Conservation (phyloP, 495 filamentous ascomycete species). For the Pseudoneurospora amorphoporcata region DNA sequence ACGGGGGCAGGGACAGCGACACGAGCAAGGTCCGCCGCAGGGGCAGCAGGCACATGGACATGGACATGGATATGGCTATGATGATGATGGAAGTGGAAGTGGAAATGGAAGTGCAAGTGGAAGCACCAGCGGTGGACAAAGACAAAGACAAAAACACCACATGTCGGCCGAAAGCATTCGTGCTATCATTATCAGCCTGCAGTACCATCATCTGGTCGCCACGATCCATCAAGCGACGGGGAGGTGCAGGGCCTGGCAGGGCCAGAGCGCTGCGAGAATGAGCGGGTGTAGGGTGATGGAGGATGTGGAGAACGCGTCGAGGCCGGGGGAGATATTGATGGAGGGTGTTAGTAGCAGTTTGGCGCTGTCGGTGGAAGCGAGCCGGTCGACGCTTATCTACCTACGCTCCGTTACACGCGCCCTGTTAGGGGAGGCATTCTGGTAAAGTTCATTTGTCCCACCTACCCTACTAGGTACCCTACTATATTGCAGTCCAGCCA, state of each 20-base stretch:
- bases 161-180: slow-evolving; percentile 23
- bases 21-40: too few species aligned
- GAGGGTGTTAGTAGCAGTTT: slow-evolving; percentile 41
- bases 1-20: too few species aligned
- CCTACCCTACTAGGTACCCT: not conserved
- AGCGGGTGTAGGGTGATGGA: slow-evolving; percentile 5
- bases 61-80: not conserved
- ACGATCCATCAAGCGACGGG: slow-evolving; percentile 44
- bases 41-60: not conserved
- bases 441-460: slow-evolving; percentile 21
- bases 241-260: slow-evolving; percentile 28
- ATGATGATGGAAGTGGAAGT: not conserved
- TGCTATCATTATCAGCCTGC: slow-evolving; percentile 35
- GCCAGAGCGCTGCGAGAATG: not conserved
- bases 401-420: slow-evolving; percentile 31
- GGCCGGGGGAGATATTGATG: slow-evolving; percentile 17
- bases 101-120: not conserved
- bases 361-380: slow-evolving; percentile 40
- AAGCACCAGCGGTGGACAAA: not conserved
- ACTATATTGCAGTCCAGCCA: not conserved
- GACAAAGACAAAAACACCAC: not conserved
- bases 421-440: slow-evolving; percentile 36
- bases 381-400: slow-evolving; percentile 40
- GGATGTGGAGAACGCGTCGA: slow-evolving; percentile 11
- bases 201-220: slow-evolving; percentile 43